A percentile compares a stretch with the other conserved stretches of the same genome.
phyloP scores from a whole-genome alignment of 371 early-diverging fungal species.

The Mucor sp. region DNA sequence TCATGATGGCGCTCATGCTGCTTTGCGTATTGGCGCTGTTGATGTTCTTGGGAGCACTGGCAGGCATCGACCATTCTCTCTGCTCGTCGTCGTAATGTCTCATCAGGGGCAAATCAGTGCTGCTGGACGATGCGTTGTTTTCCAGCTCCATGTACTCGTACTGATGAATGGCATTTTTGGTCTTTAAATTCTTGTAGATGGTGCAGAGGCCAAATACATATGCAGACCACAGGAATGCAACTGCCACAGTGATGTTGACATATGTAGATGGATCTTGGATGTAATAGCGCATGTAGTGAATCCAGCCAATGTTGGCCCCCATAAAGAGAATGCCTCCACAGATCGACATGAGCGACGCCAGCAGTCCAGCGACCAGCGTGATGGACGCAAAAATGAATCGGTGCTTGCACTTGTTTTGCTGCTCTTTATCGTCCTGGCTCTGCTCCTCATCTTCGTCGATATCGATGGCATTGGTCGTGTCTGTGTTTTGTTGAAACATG shows the following conservation, averaged over 20 bases:
- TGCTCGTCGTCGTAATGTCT: neutral
- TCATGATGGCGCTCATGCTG: neutral
- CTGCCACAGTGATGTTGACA: slow-evolving; percentile 35
- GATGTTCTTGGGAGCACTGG: neutral
- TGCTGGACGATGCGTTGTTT: slow-evolving; percentile 11
- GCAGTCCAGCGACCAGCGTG: slow-evolving; percentile 33
- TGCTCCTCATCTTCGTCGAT: slow-evolving; percentile 24
- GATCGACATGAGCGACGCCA: slow-evolving; percentile 33
- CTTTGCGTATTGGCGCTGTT: neutral
- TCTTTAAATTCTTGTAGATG: slow-evolving; percentile 48
- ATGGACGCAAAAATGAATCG: slow-evolving; percentile 39
- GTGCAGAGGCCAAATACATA: slow-evolving; percentile 61
- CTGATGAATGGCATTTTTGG: slow-evolving; percentile 48
- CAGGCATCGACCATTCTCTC: slow-evolving; percentile 1
- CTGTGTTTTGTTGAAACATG: slow-evolving; percentile 24
- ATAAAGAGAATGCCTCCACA: slow-evolving; percentile 40
- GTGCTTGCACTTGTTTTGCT: slow-evolving; percentile 31
- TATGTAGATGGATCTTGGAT: slow-evolving; percentile 38
- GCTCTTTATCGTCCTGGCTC: neutral
- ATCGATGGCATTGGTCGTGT: neutral
- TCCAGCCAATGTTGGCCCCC: slow-evolving; percentile 44
- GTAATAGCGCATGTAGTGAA: slow-evolving; percentile 35
- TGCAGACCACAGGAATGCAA: slow-evolving; percentile 41
- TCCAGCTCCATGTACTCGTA: slow-evolving; percentile 38
- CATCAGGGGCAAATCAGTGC: slow-evolving; percentile 7